Evolutionary conservation across 2,329 filamentous ascomycete species (phyloP), one percentile per base, ranked within the genome.

Genomic region (Alternaria postmessia): DNA sequence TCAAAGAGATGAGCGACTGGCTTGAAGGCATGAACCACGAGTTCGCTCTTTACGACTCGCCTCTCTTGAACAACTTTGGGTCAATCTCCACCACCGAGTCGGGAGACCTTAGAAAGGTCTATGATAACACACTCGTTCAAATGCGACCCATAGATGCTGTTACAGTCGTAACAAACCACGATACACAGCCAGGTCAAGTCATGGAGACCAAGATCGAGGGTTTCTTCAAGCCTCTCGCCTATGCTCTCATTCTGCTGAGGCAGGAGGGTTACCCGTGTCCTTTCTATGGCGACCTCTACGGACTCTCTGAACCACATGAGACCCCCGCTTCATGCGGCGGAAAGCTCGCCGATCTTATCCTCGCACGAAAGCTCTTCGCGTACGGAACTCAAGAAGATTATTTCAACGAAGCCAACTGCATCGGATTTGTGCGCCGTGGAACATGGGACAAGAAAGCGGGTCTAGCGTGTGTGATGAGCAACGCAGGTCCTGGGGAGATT

Each of bases 131-230:
- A 0, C 76, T 92, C 56, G 87, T 89, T 0, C 69, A 84, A 24
- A 74, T 73, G 16, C 79, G 81, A 51, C 87, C 87, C 0, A 74
- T 82, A 4, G 84, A 86, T 68, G 85, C 88, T 8, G 86, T 90
- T 77, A 91, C 89, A 0, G 83, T 91, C 5, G 88, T 92, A 1
- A 87, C 87, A 77, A 92, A 91, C 75, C 90, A 92, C 78, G 90
- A 92, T 73, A 92, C 89, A 0, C 80, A 88, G 76, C 86, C 85
- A 34, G 87, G 87, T 32, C 88, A 90, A 74, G 84, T 87, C 1
- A 81, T 89, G 43, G 87, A 86, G 67, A 86, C 87, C 0, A 85
- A 85, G 1, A 86, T 93, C 41, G 84, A 87, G 56, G 81, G 83
- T 26, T 89, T 86, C 79, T 91, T 93, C 81, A 91, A 91, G 75